Conservation (phyloP, 169 alveolate genomes). For the Plasmodium blacklocki region DNA sequence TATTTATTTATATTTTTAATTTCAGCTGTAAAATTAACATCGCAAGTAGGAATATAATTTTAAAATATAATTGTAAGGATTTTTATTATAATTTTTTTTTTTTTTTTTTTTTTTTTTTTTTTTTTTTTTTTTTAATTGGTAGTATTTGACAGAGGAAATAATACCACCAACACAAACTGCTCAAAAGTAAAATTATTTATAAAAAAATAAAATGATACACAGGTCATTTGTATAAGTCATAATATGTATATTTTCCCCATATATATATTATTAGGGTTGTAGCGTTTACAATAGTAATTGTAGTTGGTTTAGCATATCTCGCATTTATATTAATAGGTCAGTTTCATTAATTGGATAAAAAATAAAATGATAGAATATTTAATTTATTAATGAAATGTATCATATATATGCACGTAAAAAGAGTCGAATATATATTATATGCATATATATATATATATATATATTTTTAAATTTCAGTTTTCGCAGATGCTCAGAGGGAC, state of each 20-base stretch:
- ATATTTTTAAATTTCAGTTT: constrained; percentile 29
- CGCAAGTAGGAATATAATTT: constrained; percentile 28
- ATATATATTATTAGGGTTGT: constrained; percentile 47
- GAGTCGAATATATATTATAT: too few species aligned
- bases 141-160: constrained; percentile 62
- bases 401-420: too few species aligned
- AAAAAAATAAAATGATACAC: too few species aligned
- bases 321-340: constrained; percentile 71
- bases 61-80: background rate
- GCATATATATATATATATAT: background rate
- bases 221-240: too few species aligned
- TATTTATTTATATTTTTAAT: constrained; percentile 5
- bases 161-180: constrained; percentile 74
- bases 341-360: background rate
- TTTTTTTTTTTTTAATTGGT: too few species aligned
- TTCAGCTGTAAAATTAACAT: constrained; percentile 49
- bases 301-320: constrained; percentile 48
- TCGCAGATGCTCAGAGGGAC: constrained; percentile 65
- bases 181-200: constrained; percentile 29
- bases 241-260: too few species aligned
- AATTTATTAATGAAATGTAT: too few species aligned
- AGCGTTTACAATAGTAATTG: constrained; percentile 63
- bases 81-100: background rate
- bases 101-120: background rate
- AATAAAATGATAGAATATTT: too few species aligned